Conservation (phyloP, 2,329 filamentous ascomycete species). For the Penicillium nordicum region DNA sequence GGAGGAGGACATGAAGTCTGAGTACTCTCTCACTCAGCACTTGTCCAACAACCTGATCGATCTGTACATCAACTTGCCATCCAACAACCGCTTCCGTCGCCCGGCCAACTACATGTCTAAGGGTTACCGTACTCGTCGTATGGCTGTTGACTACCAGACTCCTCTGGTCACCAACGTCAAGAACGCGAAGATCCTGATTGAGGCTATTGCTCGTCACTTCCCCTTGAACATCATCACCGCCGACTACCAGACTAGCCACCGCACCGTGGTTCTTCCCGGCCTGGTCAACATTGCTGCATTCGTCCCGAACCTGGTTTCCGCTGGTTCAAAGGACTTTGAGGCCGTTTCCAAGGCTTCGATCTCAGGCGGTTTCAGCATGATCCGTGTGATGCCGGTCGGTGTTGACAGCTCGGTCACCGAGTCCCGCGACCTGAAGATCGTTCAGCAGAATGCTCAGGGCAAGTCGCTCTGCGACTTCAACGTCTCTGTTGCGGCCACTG, state of each 20-base stretch:
- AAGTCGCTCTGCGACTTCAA: conserved; percentile 75
- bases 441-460: conserved; percentile 66
- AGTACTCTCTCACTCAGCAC: conserved; percentile 96
- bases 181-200: conserved; percentile 95
- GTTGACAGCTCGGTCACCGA: conserved; percentile 70
- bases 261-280: conserved; percentile 68
- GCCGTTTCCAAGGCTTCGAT: conserved; percentile 69
- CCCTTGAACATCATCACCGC: conserved; percentile 76
- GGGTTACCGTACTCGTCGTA: conserved; percentile 91
- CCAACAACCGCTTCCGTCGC: conserved; percentile 92
- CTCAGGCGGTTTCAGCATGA: conserved; percentile 73
- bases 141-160: conserved; percentile 97
- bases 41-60: conserved; percentile 97
- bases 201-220: conserved; percentile 87
- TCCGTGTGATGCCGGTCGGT: conserved; percentile 73
- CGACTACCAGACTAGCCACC: conserved; percentile 89
- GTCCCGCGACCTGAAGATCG: conserved; percentile 65
- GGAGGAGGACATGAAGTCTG: conserved; percentile 81
- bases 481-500: conserved; percentile 71
- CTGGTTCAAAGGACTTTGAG: conserved; percentile 65
- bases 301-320: conserved; percentile 66
- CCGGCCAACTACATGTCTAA: conserved; percentile 98
- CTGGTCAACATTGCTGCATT: conserved; percentile 78
- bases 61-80: conserved; percentile 98
- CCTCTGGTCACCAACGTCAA: conserved; percentile 98